Base-by-base conservation (phyloP, 2,329 filamentous ascomycete species). In the Alternaria dauci region DNA sequence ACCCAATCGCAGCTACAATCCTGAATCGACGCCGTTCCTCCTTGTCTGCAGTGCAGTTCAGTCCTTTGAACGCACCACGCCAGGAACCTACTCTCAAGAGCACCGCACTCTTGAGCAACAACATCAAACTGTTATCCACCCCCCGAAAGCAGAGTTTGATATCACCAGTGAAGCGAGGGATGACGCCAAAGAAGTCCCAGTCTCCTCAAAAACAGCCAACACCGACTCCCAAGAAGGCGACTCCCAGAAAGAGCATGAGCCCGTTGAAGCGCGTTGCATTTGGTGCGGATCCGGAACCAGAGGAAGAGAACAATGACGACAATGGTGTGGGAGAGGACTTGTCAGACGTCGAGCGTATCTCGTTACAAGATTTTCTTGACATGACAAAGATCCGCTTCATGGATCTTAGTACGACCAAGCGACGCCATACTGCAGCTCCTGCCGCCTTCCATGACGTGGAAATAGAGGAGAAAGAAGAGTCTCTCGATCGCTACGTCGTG, bases 301-400 rank as follows among this genome's bases (percentile, higher is more conserved):
- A 68, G 26, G 64, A 70, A 41, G 66, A 70, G 23, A 51, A 57
- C n/a, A 68, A 77, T 6, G 30, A 43, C 50, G 75, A 78, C 25
- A 70, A 78, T 1, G 65, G 68, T 7, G 61, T 56, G 14, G 62
- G 63, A 6, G 67, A 71, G 16, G 66, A 68, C 5, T 52, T 62
- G n/a, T 76, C 75, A 23, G 72, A 77, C 16, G 84, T 85, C 20
- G 86, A 89, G 26, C 85, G 84, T 23, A 93, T 97, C 55, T 91
- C 94, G 46, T 84, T 99, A 3, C 93, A 97, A 69, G 91, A 97
- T 54, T 99, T 99, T 79, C 82, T 99, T 44, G 92, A 96, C 64
- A 89, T 97, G 88, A 97, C 94, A 2, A 96, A 92, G 60, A 97
- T 99, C 71, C 92, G 94, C 55, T 99, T 99, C 81, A 97, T 99